Base-by-base conservation (phyloP, 345 rosid genomes). In the Syzygium grande region DNA sequence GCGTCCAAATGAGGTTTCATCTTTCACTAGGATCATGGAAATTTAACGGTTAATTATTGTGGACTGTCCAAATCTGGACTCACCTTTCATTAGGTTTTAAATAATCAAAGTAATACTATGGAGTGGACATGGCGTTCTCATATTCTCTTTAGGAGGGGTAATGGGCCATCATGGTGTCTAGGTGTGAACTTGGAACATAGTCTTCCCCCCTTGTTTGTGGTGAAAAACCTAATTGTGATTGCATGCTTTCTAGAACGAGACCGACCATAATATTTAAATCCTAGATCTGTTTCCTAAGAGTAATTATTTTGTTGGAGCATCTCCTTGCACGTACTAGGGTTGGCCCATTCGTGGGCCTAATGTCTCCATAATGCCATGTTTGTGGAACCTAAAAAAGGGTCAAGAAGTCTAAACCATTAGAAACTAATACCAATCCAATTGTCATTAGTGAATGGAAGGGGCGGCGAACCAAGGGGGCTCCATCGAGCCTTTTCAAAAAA, bases 301-400 rank as follows among this genome's bases (percentile, higher is more conserved):
- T 87, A 65, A 86, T 89, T 49, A 89, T 86, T 84, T 14, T 84
- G 88, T 51, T 83, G 68, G 86, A 65, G 59, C 58, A 73, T 85
- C 87, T 30, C 59, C 30, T 68, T 51, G 86, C 84, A 80, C 84
- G 84, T 84, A 89, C 84, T 46, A 19, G 52, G 68, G 85, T 54
- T 46, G 79, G 53, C 85, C 87, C 84, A 51, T n/a, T 16, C 25
- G 89, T 85, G 89, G 89, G 89, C 85, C 89, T 87, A 21, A 30
- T 88, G 87, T 88, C 51, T 78, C 89, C 89, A 88, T 85, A 21
- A 73, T 88, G 89, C 52, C 89, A 85, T 85, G 87, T 85, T 88
- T 85, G 87, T 77, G 79, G 87, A 85, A 85, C 84, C 77, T 17
- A 46, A 52, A 52, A 52, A 85, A 15, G 51, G 8, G 14, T 25